Evolutionary conservation across 2,329 filamentous ascomycete species (phyloP), one percentile per base, ranked within the genome.

Genomic region (Cladosporium sp.): DNA sequence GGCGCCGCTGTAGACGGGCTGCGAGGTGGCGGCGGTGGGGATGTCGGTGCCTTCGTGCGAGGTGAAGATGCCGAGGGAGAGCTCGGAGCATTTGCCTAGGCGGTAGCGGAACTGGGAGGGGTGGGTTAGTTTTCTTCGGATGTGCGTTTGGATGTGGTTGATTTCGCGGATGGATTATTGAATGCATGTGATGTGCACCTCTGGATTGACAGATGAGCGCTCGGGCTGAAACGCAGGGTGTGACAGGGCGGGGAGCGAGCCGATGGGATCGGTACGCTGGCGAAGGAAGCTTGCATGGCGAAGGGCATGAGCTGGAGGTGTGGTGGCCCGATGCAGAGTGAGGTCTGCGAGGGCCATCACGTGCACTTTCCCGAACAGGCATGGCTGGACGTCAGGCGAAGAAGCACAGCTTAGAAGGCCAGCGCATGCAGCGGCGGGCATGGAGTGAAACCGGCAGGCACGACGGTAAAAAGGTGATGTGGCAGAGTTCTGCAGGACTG

Each of bases 41-140:
- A 72, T 59, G 66, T 86, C 79, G 60, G 83, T 72, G 52, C 74
- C 70, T 61, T 72, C 69, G 58, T 77, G 76, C 11, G 82, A 85
- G 58, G 86, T 87, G 74, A 92, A 95, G 52, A 95, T 72, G 28
- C 90, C 91, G 49, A 91, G 75, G 66, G 82, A 86, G 52, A 95
- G 79, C 64, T 91, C 86, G 37, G 86, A 84, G 66, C 86, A 91
- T 63, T 76, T 78, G 22, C 77, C 80, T 22, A 95, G 79, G 56
- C 89, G 86, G 70, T 95, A 95, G 53, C 79, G 73, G 63, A 93
- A 82, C 87, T 92, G 64, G 37, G 42, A 31, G 18, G 38, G 33
- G 28, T 18, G 16, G 16, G 16, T 18, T 18, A 18, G 16, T 18
- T 18, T 18, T 18, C 16, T 18, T 18, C 16, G 16, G 16, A 18